These are phyloP conservation scores for Fusarium sp. DNA, from an alignment of 2,329 filamentous ascomycete genomes.

Conservation along the genomic window DNA sequence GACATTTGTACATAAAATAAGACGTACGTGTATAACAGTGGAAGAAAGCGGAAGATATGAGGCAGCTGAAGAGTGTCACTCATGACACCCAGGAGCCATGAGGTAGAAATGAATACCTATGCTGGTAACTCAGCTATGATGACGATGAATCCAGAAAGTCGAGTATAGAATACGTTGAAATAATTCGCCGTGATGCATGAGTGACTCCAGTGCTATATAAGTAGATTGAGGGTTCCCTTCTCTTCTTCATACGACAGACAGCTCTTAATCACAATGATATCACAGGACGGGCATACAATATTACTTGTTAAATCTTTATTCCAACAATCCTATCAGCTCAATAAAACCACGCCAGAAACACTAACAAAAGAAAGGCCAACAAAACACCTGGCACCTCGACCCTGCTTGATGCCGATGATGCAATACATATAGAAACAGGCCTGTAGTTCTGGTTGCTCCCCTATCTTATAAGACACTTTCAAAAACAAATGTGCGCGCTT, in stretches of 20 bases:
- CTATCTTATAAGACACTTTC: conserved; percentile 43
- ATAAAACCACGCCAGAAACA: conserved; percentile 46
- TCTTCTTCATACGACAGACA: not conserved
- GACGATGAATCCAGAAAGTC: conserved; percentile 1
- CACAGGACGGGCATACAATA: not conserved
- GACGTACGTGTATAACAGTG: conserved; percentile 43
- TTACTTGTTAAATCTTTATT: conserved; percentile 42
- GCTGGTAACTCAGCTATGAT: conserved; percentile 23
- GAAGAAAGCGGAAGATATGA: conserved; percentile 6
- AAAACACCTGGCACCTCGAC: conserved; percentile 38
- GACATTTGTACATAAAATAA: conserved; percentile 38
- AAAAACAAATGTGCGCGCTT: conserved; percentile 40
- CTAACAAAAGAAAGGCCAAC: conserved; percentile 38
- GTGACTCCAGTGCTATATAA: not conserved
- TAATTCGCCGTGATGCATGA: not conserved
- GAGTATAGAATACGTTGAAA: not conserved
- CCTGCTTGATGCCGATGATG: conserved; percentile 33
- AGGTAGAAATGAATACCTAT: conserved; percentile 16
- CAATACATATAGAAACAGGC: conserved; percentile 38
- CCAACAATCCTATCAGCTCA: conserved; percentile 42
- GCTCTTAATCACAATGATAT: not conserved
- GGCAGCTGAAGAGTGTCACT: conserved; percentile 6
- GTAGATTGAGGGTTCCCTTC: not conserved
- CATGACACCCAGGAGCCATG: conserved; percentile 2
- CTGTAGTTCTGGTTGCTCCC: conserved; percentile 31